Evolutionary conservation across 768 basidiomycete genomes (phyloP).

Genomic region (Leccinum truebloodii): DNA sequence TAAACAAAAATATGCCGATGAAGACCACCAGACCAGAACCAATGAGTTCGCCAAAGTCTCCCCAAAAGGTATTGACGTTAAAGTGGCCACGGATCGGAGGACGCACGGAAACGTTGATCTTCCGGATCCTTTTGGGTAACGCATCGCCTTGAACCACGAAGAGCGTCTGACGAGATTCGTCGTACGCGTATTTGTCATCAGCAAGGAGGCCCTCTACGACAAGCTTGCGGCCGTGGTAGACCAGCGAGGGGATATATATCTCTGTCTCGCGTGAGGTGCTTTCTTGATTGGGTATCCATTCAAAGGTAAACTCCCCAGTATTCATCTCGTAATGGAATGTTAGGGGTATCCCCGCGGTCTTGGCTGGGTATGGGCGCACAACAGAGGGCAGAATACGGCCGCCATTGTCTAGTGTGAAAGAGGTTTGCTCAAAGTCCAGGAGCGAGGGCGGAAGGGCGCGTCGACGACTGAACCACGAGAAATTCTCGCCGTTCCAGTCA

Average conservation of each 20-base stretch:
- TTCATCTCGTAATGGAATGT: slow-evolving; percentile 77
- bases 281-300: slow-evolving; percentile 48
- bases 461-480: slow-evolving; percentile 83
- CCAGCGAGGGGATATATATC: slow-evolving; percentile 70
- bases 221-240: slow-evolving; percentile 58
- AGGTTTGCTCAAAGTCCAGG: slow-evolving; percentile 58
- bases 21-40: slow-evolving; percentile 34
- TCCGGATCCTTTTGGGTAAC: slow-evolving; percentile 47
- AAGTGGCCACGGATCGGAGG: slow-evolving; percentile 56
- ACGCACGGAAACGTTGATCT: slow-evolving; percentile 53
- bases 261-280: slow-evolving; percentile 66
- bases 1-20: slow-evolving; percentile 31
- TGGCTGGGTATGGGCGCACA: slow-evolving; percentile 90
- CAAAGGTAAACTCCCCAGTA: slow-evolving; percentile 62
- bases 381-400: slow-evolving; percentile 73
- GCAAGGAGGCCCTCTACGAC: slow-evolving; percentile 55
- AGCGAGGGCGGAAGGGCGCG: slow-evolving; percentile 58
- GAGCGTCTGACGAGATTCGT: slow-evolving; percentile 70
- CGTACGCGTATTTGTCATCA: slow-evolving; percentile 57
- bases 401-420: slow-evolving; percentile 79
- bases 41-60: slow-evolving; percentile 48
- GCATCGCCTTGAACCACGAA: slow-evolving; percentile 55
- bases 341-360: slow-evolving; percentile 83
- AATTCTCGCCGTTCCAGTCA: slow-evolving; percentile 96
- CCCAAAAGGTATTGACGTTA: slow-evolving; percentile 62